Base-by-base conservation (phyloP, 2,329 filamentous ascomycete species). In the Thyridium curvatum region DNA sequence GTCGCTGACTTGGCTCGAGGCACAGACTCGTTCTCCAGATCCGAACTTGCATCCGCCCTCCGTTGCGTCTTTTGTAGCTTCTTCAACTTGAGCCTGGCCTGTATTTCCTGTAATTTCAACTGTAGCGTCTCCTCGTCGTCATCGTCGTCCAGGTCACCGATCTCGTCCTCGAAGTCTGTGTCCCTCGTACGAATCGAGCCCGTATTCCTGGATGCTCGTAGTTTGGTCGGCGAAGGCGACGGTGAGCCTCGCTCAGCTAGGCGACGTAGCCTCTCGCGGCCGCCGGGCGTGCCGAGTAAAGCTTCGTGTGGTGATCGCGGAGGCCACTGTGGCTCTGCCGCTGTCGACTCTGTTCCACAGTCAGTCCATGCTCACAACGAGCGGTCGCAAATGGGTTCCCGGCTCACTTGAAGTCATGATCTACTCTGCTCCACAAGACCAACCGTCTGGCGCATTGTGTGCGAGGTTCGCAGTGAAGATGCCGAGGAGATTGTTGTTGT, bases 101-200 rank as follows among this genome's bases (percentile, higher is more conserved):
- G 83, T 42, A 98, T 94, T 40, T 86, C 88, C 47, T 90, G 82
- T 5, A 97, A 68, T 57, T 94, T 82, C 45, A 98, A 66, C 54
- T 94, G 79, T 28, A 97, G 65, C 2, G 81, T 94, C 66, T 97
- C 90, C 59, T 96, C 91, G 50, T 94, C 90, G 7, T 94, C 84
- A 4, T 86, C 83, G 0, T 82, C 79, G 46, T 64, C 64, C 35
- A 59, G 48, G 32, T 57, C 60, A 31, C 48, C 56, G 32, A 55
- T 41, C 3, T 38, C 46, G 10, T 36, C 41, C 18, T 40, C 45
- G 13, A 36, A 15, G 12, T 46, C 43, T 8, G 37, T 44, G 17
- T 44, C 46, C 12, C 47, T 48, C 12, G 50, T 26, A 15, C 45
- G 41, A 13, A 58, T 41, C 1, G 45, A 43, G 5, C 53, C 45